Evolutionary conservation across 257 asterid genomes (phyloP), one percentile per base, ranked within the genome.

Genomic region (Primulina eburnea): DNA sequence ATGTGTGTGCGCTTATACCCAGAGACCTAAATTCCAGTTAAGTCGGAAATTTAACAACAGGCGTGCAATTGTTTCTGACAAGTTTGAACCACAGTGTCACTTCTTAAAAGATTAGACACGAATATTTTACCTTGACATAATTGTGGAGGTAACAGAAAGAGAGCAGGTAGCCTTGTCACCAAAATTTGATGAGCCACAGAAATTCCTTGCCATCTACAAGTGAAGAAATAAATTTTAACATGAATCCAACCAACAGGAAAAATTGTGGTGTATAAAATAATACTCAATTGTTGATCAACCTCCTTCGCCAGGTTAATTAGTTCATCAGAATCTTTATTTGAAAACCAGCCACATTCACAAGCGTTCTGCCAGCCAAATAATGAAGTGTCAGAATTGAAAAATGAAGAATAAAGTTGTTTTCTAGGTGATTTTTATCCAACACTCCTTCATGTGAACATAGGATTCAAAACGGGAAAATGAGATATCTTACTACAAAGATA

Each of bases 91-190:
- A 18, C 65, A 60, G 72, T 63, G 59, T 68, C 65, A 61, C 55
- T 55, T 16, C 76, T 33, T 47, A 34, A 40, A 60, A 26, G 47
- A 61, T 32, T 28, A 60, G 60, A 70, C 12, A 16, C 38, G 58
- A n/a, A 72, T 68, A 24, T 75, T 60, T 63, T 84, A 89, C 97
- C 96, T 89, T n/a, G 88, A 82, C 88, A 84, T 81, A 53, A 92
- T 78, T 57, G 83, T 82, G 56, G 91, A 83, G 62, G 89, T 83
- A 73, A 76, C 79, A 32, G 87, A 33, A 8, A 40, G 79, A 71
- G 77, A 78, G 72, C 70, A 71, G 80, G 79, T 81, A 26, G 89
- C 83, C 76, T 83, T 90, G 62, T 82, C 60, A 63, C 66, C 78
- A 60, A 79, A 75, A 75, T 86, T 75, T 76, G 78, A 70, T 69